A percentile compares a stretch with the other conserved stretches of the same genome.
Conservation (phyloP, 805 yeast species). For the Lipomyces starkeyi region DNA sequence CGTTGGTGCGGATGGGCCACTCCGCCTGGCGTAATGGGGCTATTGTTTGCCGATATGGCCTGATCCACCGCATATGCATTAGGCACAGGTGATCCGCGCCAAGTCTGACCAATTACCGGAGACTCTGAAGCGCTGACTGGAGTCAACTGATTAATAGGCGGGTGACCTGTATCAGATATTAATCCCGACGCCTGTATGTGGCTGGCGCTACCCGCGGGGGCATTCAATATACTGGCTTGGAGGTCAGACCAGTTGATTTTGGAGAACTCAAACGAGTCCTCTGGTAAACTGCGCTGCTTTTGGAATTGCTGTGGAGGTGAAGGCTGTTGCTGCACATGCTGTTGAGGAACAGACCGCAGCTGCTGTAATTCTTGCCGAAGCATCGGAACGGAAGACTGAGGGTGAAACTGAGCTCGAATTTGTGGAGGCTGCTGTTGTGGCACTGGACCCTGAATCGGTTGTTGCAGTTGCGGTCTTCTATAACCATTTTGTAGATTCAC, state of each 20-base stretch:
- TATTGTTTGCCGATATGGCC: slow-evolving; percentile 1
- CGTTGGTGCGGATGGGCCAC: background rate
- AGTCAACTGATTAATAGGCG: background rate
- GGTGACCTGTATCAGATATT: slow-evolving; percentile 3
- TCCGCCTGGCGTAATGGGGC: slow-evolving; percentile 4
- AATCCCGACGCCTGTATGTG: background rate
- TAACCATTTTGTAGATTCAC: background rate
- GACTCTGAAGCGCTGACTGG: slow-evolving; percentile 20
- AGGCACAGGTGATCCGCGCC: slow-evolving; percentile 13
- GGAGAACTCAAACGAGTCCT: slow-evolving; percentile 11
- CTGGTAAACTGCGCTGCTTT: background rate
- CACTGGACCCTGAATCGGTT: slow-evolving; percentile 1
- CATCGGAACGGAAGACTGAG: slow-evolving; percentile 3
- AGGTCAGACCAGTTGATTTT: slow-evolving; percentile 20
- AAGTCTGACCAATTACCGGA: slow-evolving; percentile 13
- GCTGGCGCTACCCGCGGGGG: background rate
- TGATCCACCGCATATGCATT: background rate
- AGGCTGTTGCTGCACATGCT: background rate
- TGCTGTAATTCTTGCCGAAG: slow-evolving; percentile 11
- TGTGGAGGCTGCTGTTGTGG: slow-evolving; percentile 8
- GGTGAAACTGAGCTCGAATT: background rate
- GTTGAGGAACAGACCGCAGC: slow-evolving; percentile 1
- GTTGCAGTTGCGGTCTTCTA: slow-evolving; percentile 9
- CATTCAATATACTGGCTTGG: slow-evolving; percentile 10
- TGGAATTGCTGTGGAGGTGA: slow-evolving; percentile 3